Base-by-base conservation (phyloP, 345 rosid genomes). In the Eucalyptus camaldulensis region DNA sequence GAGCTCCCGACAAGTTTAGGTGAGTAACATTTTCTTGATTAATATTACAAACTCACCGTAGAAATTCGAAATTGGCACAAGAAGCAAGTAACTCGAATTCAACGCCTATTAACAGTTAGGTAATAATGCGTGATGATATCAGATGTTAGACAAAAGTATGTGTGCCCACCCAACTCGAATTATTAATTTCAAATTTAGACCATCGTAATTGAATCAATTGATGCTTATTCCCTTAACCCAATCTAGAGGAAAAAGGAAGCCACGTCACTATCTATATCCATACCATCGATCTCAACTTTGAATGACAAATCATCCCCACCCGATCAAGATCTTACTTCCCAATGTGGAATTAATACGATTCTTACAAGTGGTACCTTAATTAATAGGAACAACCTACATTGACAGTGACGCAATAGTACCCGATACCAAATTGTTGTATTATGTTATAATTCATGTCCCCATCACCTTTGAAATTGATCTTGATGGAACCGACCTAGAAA, bases 141-240 rank as follows among this genome's bases (percentile, higher is more conserved):
- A 65, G 6, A 65, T n/a, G 16, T 7, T n/a, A 6, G 5, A 2
- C 11, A 67, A 6, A 13, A 13, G 17, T 8, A 15, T 16, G 12
- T 17, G 4, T 1, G 7, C 6, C 22, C 8, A 31, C 12, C 6
- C 11, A 2, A 31, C 40, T 16, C 80, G 0, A 65, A 67, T 15
- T 3, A 5, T 69, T 69, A 16, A 69, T 4, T 65, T 15, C 4
- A 65, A 14, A 14, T 10, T 3, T 1, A 37, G 25, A 8, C 83
- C 15, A 11, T 24, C 5, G 2, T 3, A 76, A 21, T 2, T 76
- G 24, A 40, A 76, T 76, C 1, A 5, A 22, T 44, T 2, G 13
- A 13, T 22, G 47, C 15, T 21, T 76, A 44, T 40, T 40, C 47
- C 47, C 29, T 11, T 1, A 2, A 21, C 8, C 8, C 85, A 21